Evolutionary conservation across 2,329 filamentous ascomycete species (phyloP), one percentile per base, ranked within the genome.

Genomic region (Pseudogymnoascus sp.): DNA sequence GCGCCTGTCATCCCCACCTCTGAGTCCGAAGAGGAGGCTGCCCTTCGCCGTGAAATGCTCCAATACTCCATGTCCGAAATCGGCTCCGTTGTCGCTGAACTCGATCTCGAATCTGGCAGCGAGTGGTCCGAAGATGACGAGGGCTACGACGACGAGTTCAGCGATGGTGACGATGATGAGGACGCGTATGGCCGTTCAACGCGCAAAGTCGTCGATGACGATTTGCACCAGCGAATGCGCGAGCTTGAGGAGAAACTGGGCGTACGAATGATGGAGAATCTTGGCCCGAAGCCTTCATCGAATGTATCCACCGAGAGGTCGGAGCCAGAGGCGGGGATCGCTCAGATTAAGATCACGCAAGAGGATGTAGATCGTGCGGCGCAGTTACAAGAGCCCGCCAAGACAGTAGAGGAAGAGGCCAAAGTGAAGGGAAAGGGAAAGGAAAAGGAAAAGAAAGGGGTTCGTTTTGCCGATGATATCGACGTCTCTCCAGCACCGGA

Each of bases 21-120:
- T 60, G 94, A 99, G 69, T 84, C 87, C 0, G 79, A 83, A 10
- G 92, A 96, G 66, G 93, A 97, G 65, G 89, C 91, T 3, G 82
- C 82, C 33, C 74, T 96, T 25, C 87, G 94, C 5, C 84, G 87
- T 62, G 87, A 97, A 70, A 97, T 99, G 92, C 80, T 97, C 6
- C 82, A 89, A 65, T 99, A 97, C 71, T 87, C 90, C 64, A 78
- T 96, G 74, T 87, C 88, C 48, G 93, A 97, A 73, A 87, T 99
- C 62, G 91, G 92, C 3, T 86, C 90, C 37, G 89, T 99, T 2
- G 94, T 99, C 13, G 94, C 94, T 13, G 92, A 97, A 75, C 82
- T 99, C 52, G 85, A 95, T 63, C 74, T 97, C 1, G 90, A 96
- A 65, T 87, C 92, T 64, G 83, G 80, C 25, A 74, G 75, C 58